phyloP scores from a whole-genome alignment of 2,329 filamentous ascomycete genomes.

The Macrophomina phaseolina region DNA sequence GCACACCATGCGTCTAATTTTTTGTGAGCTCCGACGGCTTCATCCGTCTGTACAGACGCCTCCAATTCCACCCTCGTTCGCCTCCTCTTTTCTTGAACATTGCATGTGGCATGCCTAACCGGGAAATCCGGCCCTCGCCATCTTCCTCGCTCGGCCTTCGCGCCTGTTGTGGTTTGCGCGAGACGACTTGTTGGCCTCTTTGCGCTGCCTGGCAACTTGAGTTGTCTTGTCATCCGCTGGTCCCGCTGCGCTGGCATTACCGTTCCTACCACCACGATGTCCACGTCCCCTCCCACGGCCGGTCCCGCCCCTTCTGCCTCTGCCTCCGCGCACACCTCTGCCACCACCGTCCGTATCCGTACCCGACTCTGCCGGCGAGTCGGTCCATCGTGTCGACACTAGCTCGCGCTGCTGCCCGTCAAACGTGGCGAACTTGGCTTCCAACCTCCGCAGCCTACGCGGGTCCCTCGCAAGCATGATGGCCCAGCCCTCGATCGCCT shows the following conservation, averaged over 20 bases:
- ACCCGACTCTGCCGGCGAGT: slow-evolving; percentile 59
- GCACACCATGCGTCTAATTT: too few species aligned
- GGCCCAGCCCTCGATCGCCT: slow-evolving; percentile 92
- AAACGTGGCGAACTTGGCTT: slow-evolving; percentile 71
- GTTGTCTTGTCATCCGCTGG: slow-evolving; percentile 73
- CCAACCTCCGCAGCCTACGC: slow-evolving; percentile 69
- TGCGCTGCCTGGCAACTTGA: slow-evolving; percentile 71
- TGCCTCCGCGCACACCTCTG: slow-evolving; percentile 44
- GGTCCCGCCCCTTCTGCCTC: slow-evolving; percentile 58
- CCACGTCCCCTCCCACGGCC: slow-evolving; percentile 43
- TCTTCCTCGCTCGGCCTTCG: slow-evolving; percentile 68
- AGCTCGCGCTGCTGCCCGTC: slow-evolving; percentile 70
- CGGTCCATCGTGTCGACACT: slow-evolving; percentile 68
- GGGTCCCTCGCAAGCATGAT: slow-evolving; percentile 81
- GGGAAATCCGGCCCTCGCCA: slow-evolving; percentile 62
- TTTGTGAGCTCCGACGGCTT: not conserved
- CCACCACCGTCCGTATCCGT: slow-evolving; percentile 57
- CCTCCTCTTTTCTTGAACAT: not conserved
- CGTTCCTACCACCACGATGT: slow-evolving; percentile 40
- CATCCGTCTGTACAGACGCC: slow-evolving; percentile 1
- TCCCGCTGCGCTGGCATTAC: slow-evolving; percentile 64
- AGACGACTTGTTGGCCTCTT: slow-evolving; percentile 82
- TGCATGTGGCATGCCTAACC: slow-evolving; percentile 36
- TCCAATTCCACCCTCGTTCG: not conserved
- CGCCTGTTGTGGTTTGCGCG: slow-evolving; percentile 86